phyloP scores from a whole-genome alignment of 257 asterid species.

The Pogostemon cablin region DNA sequence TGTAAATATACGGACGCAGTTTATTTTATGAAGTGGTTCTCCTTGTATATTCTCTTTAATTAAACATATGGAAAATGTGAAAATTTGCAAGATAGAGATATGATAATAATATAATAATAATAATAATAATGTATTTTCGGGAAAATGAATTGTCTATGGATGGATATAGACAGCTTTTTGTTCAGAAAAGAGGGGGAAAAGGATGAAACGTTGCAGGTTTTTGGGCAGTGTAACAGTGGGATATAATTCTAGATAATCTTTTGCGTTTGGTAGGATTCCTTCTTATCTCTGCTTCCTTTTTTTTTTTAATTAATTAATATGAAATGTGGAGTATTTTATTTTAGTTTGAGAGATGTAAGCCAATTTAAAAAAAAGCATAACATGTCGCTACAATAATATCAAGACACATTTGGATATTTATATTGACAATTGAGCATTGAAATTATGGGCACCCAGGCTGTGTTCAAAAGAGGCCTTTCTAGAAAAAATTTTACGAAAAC shows the following conservation, averaged over 20 bases:
- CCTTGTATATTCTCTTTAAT: constrained; percentile 23
- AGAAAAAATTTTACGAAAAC: no score
- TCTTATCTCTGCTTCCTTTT: neutral
- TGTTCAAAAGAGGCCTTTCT: no score
- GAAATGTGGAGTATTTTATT: neutral
- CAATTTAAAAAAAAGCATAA: no score
- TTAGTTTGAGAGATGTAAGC: no score
- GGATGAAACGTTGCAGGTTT: neutral
- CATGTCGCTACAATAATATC: no score
- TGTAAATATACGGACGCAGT: constrained; percentile 39
- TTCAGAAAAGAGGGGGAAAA: neutral
- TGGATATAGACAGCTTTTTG: neutral
- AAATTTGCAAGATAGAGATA: constrained; percentile 2
- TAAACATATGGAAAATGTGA: constrained; percentile 32
- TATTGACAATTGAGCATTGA: no score
- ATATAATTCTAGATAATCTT: no score
- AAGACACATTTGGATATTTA: no score
- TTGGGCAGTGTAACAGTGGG: neutral
- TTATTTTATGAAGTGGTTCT: neutral
- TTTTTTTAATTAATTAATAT: neutral
- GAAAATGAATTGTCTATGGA: neutral
- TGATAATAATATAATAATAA: constrained; percentile 8
- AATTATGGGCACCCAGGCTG: no score
- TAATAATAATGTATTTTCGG: neutral
- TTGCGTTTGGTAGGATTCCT: constrained; percentile 22